phyloP scores from a whole-genome alignment of 2,329 filamentous ascomycete genomes.

The Monosporascus sp. region DNA sequence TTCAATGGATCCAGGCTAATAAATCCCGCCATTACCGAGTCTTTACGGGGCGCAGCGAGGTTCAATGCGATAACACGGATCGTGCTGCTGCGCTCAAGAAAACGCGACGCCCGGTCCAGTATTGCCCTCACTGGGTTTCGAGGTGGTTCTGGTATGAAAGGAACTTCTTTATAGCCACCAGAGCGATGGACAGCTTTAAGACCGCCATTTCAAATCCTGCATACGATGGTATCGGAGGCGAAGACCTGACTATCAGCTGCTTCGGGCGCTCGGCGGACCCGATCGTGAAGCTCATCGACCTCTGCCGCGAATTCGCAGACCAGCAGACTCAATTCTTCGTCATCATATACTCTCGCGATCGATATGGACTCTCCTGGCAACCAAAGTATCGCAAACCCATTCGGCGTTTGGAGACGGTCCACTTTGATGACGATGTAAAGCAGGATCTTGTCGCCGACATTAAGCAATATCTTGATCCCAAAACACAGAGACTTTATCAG shows the following conservation, averaged over 20 bases:
- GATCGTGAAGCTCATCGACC: constrained; percentile 39
- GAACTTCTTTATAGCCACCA: constrained; percentile 39
- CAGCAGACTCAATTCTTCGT: constrained; percentile 44
- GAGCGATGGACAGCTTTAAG: constrained; percentile 34
- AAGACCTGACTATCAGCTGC: constrained; percentile 44
- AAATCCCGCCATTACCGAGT: constrained; percentile 31
- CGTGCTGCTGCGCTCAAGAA: constrained; percentile 36
- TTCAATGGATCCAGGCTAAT: constrained; percentile 40
- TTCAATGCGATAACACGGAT: constrained; percentile 25
- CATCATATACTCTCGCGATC: constrained; percentile 41
- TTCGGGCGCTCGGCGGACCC: constrained; percentile 46
- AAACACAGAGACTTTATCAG: constrained; percentile 51
- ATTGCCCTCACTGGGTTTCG: constrained; percentile 39
- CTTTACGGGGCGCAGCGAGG: constrained; percentile 39
- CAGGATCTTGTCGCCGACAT: constrained; percentile 43
- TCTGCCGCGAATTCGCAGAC: constrained; percentile 43
- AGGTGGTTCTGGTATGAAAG: constrained; percentile 46
- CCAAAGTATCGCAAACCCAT: constrained; percentile 44
- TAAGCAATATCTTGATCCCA: constrained; percentile 45
- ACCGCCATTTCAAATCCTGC: constrained; percentile 33
- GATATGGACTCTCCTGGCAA: constrained; percentile 43
- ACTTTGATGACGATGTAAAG: constrained; percentile 43
- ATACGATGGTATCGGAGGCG: constrained; percentile 41
- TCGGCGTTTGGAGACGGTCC: constrained; percentile 44
- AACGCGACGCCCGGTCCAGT: constrained; percentile 36